Conservation (phyloP, 805 yeast species). For the Suhomyces prunicola region DNA sequence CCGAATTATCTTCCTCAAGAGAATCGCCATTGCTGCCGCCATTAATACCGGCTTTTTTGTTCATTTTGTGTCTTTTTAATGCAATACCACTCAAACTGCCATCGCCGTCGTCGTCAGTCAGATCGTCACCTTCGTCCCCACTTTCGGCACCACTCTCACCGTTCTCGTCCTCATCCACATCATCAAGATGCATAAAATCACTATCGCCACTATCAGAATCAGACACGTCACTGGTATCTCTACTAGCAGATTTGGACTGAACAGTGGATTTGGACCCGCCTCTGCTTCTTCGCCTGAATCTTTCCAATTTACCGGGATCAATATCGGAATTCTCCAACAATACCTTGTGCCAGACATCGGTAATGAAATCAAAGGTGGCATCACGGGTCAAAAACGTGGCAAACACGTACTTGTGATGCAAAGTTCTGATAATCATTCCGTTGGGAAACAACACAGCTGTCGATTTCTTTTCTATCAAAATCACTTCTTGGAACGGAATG, state of each 20-base stretch:
- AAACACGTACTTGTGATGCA: slow-evolving; percentile 64
- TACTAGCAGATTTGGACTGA: slow-evolving; percentile 4
- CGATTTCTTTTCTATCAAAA: slow-evolving; percentile 69
- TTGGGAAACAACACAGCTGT: slow-evolving; percentile 92
- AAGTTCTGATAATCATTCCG: slow-evolving; percentile 73
- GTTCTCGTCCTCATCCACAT: slow-evolving; percentile 30
- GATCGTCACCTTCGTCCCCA: slow-evolving; percentile 19
- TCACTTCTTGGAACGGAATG: slow-evolving; percentile 68
- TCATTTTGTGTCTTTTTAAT: slow-evolving; percentile 3
- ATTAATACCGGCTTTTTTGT: slow-evolving; percentile 12
- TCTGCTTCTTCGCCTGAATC: slow-evolving; percentile 4
- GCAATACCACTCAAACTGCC: slow-evolving; percentile 4
- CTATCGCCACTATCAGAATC: slow-evolving; percentile 11
- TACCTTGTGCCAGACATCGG: slow-evolving; percentile 61
- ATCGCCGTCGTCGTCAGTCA: slow-evolving; percentile 18
- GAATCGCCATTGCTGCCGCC: not conserved
- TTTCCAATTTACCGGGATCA: slow-evolving; percentile 6
- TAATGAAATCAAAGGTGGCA: slow-evolving; percentile 65
- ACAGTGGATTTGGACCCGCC: slow-evolving; percentile 7
- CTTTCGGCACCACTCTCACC: slow-evolving; percentile 10
- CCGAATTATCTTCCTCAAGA: not conserved
- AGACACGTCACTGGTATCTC: slow-evolving; percentile 16
- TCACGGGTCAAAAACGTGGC: slow-evolving; percentile 88
- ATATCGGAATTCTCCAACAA: slow-evolving; percentile 21
- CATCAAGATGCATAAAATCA: slow-evolving; percentile 13